Conservation (phyloP, 2,329 filamentous ascomycete genomes). For the Ceratocystis harringtonii region DNA sequence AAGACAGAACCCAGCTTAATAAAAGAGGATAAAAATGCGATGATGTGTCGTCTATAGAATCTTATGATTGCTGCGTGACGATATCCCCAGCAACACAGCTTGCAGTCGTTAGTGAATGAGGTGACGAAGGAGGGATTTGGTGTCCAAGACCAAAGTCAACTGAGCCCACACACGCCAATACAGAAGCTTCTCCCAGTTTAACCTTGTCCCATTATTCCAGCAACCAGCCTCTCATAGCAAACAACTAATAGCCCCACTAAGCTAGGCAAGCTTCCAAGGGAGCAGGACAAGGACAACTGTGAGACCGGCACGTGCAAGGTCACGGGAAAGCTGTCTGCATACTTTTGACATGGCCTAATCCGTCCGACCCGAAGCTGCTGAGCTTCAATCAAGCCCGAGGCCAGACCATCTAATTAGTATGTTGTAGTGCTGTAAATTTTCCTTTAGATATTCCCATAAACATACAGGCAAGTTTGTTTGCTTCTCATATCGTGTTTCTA, state of each 20-base stretch:
- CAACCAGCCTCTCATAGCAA: slow-evolving; percentile 9
- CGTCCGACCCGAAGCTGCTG: too few species aligned
- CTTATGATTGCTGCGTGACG: background rate
- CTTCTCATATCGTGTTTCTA: too few species aligned
- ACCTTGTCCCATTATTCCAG: slow-evolving; percentile 1
- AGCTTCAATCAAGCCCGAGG: too few species aligned
- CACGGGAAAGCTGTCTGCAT: slow-evolving; percentile 1
- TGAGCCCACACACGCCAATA: slow-evolving; percentile 8
- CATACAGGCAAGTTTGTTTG: too few species aligned
- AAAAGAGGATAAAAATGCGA: background rate
- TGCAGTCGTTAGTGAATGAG: slow-evolving; percentile 8
- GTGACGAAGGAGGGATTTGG: slow-evolving; percentile 16
- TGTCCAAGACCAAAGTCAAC: background rate
- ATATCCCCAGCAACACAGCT: background rate
- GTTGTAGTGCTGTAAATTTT: too few species aligned
- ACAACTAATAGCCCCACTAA: slow-evolving; percentile 15
- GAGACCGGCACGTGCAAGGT: slow-evolving; percentile 8
- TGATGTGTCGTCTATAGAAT: background rate
- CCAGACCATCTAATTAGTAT: too few species aligned
- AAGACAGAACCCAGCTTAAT: slow-evolving; percentile 7
- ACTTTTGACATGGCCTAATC: background rate
- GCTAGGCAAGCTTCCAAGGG: slow-evolving; percentile 6
- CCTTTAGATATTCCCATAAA: too few species aligned
- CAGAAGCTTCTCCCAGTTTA: slow-evolving; percentile 2
- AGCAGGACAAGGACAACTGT: background rate